A percentile compares a stretch with the other conserved stretches of the same genome.
Conservation (phyloP, 768 basidiomycete species). For the Crepidotus variabilis region DNA sequence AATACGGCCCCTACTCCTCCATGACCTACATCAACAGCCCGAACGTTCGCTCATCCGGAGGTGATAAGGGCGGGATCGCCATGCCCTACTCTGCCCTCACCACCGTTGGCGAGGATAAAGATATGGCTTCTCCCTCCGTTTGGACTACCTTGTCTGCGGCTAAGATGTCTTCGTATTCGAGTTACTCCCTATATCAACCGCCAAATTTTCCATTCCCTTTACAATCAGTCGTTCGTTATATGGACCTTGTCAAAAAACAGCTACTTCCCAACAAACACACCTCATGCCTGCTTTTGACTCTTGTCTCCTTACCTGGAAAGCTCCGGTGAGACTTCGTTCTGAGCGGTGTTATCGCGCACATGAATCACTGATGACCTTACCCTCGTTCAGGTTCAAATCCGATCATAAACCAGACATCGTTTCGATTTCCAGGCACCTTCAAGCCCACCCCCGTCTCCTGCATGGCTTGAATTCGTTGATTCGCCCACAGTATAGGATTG, state of each 20-base stretch:
- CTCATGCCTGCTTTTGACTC: too few relatives aligned
- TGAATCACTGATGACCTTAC: too few relatives aligned
- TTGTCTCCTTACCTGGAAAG: too few relatives aligned
- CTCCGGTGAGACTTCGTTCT: too few relatives aligned
- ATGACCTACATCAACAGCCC: slow-evolving; percentile 51
- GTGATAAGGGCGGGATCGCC: slow-evolving; percentile 31
- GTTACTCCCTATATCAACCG: too few relatives aligned
- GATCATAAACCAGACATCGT: background rate
- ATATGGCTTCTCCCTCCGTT: slow-evolving; percentile 47
- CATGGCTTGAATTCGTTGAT: slow-evolving; percentile 10
- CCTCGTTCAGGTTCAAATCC: too few relatives aligned
- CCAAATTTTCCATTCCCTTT: too few relatives aligned
- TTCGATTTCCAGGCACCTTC: slow-evolving; percentile 9
- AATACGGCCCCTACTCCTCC: slow-evolving; percentile 57
- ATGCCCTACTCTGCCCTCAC: slow-evolving; percentile 37
- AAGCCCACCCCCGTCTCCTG: slow-evolving; percentile 5
- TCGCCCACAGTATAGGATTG: slow-evolving; percentile 6
- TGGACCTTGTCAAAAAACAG: too few relatives aligned
- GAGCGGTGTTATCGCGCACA: too few relatives aligned
- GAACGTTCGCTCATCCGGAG: slow-evolving; percentile 29
- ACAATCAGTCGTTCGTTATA: too few relatives aligned
- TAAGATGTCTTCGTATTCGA: slow-evolving; percentile 43
- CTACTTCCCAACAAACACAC: too few relatives aligned
- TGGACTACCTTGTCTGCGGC: slow-evolving; percentile 45
- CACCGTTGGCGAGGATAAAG: slow-evolving; percentile 46